phyloP scores from a whole-genome alignment of 2,329 filamentous ascomycete genomes.

The Truncatella angustata region DNA sequence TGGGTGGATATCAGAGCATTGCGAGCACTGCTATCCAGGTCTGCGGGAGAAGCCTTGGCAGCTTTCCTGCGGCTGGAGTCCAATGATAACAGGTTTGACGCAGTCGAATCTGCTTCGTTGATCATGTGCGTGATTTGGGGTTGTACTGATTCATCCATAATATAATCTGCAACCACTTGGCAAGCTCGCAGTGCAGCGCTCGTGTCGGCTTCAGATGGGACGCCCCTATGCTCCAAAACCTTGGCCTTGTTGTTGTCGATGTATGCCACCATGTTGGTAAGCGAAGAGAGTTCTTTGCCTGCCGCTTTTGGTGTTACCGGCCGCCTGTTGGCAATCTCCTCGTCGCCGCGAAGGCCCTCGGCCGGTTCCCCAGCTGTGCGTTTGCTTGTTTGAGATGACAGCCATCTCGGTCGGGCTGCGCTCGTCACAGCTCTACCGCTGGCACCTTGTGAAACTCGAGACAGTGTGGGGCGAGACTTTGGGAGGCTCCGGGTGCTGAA shows the following conservation, averaged over 20 bases:
- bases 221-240: conserved; percentile 18
- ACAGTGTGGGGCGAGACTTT: conserved; percentile 15
- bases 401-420: conserved; percentile 8
- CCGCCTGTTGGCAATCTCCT: background rate
- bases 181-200: conserved; percentile 26
- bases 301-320: background rate
- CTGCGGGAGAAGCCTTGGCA: conserved; percentile 14
- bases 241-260: conserved; percentile 22
- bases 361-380: background rate
- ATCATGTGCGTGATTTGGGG: conserved; percentile 28
- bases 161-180: conserved; percentile 25
- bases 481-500: conserved; percentile 30
- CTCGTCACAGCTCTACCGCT: background rate
- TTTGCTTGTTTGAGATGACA: background rate
- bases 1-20: conserved; percentile 20
- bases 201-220: conserved; percentile 28
- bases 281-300: conserved; percentile 19
- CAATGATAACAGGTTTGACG: conserved; percentile 33
- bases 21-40: background rate
- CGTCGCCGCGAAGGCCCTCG: background rate
- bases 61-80: conserved; percentile 20
- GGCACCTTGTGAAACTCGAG: conserved; percentile 5
- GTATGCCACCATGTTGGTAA: conserved; percentile 26
- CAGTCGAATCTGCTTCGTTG: conserved; percentile 32
- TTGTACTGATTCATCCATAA: conserved; percentile 27